Base-by-base conservation (phyloP, 139 green algal genomes). In the Closterium sp. region DNA sequence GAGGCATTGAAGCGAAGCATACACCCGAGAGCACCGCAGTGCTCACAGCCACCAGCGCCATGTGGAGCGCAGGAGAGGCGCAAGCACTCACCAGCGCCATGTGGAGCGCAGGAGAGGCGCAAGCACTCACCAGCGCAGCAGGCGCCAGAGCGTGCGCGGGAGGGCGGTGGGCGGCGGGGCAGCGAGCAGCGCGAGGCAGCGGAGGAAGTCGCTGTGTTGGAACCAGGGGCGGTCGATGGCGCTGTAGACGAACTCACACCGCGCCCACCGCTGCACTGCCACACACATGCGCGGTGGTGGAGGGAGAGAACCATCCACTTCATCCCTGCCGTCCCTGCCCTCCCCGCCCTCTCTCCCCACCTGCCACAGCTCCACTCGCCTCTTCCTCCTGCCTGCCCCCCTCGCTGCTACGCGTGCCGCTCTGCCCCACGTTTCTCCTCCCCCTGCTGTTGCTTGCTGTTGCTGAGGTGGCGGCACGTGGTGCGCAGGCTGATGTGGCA, bases 141-240 rank as follows among this genome's bases (percentile, higher is more conserved):
- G 91, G 24, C 87, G 31, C 93, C 93, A 95, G 86, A 95, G 93
- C 17, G 79, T 79, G 28, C 93, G 89, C 45, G 92, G 70, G 38
- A 95, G 93, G 27, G 28, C 31, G 79, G 50, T 28, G 4, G 90
- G 88, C 11, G 93, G 62, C 9, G 29, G 50, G 7, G 95, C 31
- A 2, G 89, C 93, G n/a, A 62, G 29, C 4, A 95, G 93, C 10
- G 93, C 89, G 70, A 95, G 89, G 31, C 94, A 95, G 32, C 95
- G 93, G 28, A 28, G 70, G 87, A 95, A 95, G 30, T 95, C 87
- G 84, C 95, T 95, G 85, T 34, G 92, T 0, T 29, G 32, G 73
- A 95, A 95, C 93, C 93, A 95, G 28, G 92, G 93, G 21, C 31
- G 30, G 90, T 95, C 93, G 30, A 95, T 88, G 31, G 92, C 93